Conservation (phyloP, 495 filamentous ascomycete genomes). For the Tricharina praecox region DNA sequence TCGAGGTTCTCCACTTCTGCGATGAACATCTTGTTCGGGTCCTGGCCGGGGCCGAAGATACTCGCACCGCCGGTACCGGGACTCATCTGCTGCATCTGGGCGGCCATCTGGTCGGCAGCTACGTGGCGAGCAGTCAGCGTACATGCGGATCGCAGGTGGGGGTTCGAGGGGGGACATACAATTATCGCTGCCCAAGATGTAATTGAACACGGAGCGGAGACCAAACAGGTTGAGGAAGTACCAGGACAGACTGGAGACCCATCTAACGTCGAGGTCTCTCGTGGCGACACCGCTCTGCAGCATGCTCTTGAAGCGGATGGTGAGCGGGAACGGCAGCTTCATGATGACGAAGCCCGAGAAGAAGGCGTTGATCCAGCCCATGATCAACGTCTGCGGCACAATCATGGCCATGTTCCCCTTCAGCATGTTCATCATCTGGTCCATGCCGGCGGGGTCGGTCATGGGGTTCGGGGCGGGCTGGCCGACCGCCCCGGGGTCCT, state of each 20-base stretch:
- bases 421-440: conserved; percentile 99
- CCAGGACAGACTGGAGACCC: conserved; percentile 97
- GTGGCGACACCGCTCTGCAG: conserved; percentile 91
- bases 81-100: conserved; percentile 77
- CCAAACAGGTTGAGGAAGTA: conserved; percentile 96
- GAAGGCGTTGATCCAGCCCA: conserved; percentile 99
- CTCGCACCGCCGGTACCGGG: conserved; percentile 45
- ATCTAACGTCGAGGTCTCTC: conserved; percentile 85
- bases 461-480: conserved; percentile 86
- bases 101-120: conserved; percentile 89
- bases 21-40: conserved; percentile 83
- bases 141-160: neutral
- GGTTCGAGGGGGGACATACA: conserved; percentile 36
- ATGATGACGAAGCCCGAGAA: conserved; percentile 96
- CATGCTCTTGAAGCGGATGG: conserved; percentile 98
- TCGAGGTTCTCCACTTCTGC: conserved; percentile 89
- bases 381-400: conserved; percentile 93
- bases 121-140: conserved; percentile 8
- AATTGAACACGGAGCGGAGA: conserved; percentile 93
- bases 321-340: conserved; percentile 96
- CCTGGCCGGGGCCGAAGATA: conserved; percentile 84
- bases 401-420: conserved; percentile 99
- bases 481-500: conserved; percentile 68
- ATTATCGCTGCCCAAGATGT: conserved; percentile 88
- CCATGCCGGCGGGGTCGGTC: conserved; percentile 94